Conservation (phyloP, 495 filamentous ascomycete genomes). For the Hypoxylon trugodes region DNA sequence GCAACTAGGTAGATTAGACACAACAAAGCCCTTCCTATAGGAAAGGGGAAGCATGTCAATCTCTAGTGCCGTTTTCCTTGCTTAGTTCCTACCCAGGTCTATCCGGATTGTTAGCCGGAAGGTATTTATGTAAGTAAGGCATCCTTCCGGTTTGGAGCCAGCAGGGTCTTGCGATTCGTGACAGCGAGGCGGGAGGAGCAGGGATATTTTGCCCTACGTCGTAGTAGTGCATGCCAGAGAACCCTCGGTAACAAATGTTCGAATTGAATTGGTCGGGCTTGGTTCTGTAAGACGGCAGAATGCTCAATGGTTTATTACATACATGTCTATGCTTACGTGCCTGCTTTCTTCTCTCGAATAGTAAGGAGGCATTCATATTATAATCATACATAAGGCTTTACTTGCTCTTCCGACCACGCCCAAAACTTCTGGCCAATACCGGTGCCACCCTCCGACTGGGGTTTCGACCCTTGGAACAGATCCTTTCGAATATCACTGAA, state of each 20-base stretch:
- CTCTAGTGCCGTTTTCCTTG: background rate
- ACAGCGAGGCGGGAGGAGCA: conserved; percentile 11
- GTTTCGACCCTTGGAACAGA: conserved; percentile 41
- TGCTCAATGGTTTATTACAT: background rate
- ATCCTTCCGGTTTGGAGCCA: conserved; percentile 27
- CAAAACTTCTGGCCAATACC: conserved; percentile 51
- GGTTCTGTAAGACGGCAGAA: too few species aligned
- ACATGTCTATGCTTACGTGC: background rate
- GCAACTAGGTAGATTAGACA: too few species aligned
- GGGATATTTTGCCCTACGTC: conserved; percentile 8
- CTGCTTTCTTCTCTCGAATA: background rate
- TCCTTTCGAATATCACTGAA: conserved; percentile 47
- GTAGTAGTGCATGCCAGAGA: conserved; percentile 5
- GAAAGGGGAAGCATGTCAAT: too few species aligned
- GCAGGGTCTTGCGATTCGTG: conserved; percentile 2
- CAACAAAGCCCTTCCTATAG: too few species aligned
- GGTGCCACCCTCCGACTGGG: conserved; percentile 50
- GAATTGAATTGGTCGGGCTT: conserved; percentile 13
- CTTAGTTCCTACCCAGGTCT: background rate
- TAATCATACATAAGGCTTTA: conserved; percentile 40
- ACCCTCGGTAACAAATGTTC: background rate
- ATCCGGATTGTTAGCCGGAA: conserved; percentile 9
- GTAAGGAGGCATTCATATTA: background rate
- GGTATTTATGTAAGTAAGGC: conserved; percentile 8
- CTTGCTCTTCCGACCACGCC: conserved; percentile 55